Evolutionary conservation across 495 filamentous ascomycete genomes (phyloP), one percentile per base, ranked within the genome.

Genomic region (Aspergillus haitiensis): DNA sequence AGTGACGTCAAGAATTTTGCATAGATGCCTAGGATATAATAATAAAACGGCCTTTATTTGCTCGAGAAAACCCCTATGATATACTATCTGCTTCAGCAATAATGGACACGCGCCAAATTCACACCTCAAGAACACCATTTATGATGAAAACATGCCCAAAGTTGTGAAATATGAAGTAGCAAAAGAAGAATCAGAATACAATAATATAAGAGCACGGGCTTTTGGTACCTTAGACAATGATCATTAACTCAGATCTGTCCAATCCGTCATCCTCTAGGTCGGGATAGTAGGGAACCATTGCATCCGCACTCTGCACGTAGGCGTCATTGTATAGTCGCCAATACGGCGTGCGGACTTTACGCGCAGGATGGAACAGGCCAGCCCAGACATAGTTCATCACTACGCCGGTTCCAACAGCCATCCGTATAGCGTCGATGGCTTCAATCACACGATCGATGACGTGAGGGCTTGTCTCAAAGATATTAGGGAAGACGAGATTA

Each of bases 321-420:
- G 91, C 89, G 72, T 96, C 90, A 66, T 98, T 98, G 74, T 98
- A 97, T 36, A 98, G 74, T 40, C 93, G 79, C 92, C 92, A 98
- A 73, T 97, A 98, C 31, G 95, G 93, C 55, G 81, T 83, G 53
- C 94, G 81, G 35, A 99, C 94, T 75, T 97, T 97, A 47, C 95
- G 83, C 6, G 94, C 94, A 0, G 94, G 92, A 67, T 98, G 95
- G 82, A 98, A 99, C 49, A 99, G 78, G 13, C 95, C 95, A 4
- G 94, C 93, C 92, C 91, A 97, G 63, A 96, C 85, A 71, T 99
- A 99, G 74, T 98, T 98, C 83, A 98, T 88, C 37, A 96, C 88
- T 27, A 91, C 73, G 1, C 93, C 93, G 0, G 93, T 88, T 8
- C 94, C 94, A 48, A 98, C 87, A 0, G 94, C 92, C 84, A 96